Conservation (phyloP, 257 asterid species). For the Solanum paucissectum region DNA sequence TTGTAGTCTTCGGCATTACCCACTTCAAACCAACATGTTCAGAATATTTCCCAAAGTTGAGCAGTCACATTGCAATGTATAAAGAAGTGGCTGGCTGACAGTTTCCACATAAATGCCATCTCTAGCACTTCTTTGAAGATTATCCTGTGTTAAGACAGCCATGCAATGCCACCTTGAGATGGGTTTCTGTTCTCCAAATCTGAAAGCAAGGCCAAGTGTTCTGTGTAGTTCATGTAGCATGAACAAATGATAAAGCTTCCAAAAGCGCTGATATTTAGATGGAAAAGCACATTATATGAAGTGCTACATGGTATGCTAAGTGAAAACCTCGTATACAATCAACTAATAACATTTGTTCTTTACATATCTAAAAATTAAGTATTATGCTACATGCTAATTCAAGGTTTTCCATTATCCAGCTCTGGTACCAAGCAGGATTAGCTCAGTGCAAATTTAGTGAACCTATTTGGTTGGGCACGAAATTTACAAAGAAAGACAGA, state of each 20-base stretch:
- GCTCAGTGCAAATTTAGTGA: neutral
- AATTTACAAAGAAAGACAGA: neutral
- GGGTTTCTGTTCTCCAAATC: neutral
- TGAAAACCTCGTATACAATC: neutral
- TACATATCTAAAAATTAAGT: neutral
- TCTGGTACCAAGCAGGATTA: neutral
- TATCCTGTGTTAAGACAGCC: neutral
- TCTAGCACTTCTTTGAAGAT: neutral
- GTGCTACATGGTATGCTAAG: neutral
- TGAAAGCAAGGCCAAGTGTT: neutral
- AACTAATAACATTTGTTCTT: neutral
- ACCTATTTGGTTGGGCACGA: neutral
- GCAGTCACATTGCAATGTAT: neutral
- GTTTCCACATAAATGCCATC: neutral
- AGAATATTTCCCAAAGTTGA: neutral
- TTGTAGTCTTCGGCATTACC: neutral
- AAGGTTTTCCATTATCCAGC: neutral
- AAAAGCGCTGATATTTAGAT: neutral
- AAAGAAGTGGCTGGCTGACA: neutral
- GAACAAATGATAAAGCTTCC: neutral
- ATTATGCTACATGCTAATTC: neutral
- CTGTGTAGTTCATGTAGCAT: neutral
- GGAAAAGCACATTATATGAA: neutral
- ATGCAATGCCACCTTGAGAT: neutral
- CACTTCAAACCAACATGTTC: neutral